Conservation (phyloP, 2,329 filamentous ascomycete species). For the Fusarium lyarnte region DNA sequence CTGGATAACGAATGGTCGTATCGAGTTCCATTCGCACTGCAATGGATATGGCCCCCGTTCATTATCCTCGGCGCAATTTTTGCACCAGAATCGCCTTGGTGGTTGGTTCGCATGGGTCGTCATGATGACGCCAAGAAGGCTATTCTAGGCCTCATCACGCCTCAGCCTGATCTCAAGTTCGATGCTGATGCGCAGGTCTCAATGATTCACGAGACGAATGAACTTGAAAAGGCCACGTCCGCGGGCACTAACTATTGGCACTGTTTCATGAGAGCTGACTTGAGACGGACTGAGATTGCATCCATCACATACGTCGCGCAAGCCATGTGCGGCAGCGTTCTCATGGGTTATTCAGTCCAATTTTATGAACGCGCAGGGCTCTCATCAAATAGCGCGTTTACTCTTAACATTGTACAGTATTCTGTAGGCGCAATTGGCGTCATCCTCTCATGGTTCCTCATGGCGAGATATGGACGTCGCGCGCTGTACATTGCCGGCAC, state of each 20-base stretch:
- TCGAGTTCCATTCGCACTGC: slow-evolving; percentile 58
- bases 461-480: slow-evolving; percentile 55
- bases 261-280: slow-evolving; percentile 58
- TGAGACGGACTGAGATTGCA: slow-evolving; percentile 57
- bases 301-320: slow-evolving; percentile 56
- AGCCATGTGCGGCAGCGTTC: slow-evolving; percentile 50
- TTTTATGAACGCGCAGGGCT: slow-evolving; percentile 57
- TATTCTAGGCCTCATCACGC: slow-evolving; percentile 40
- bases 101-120: slow-evolving; percentile 50
- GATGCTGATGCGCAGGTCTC: slow-evolving; percentile 38
- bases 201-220: slow-evolving; percentile 51
- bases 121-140: slow-evolving; percentile 30
- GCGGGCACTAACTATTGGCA: slow-evolving; percentile 57
- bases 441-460: slow-evolving; percentile 55
- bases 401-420: slow-evolving; percentile 53
- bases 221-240: slow-evolving; percentile 53
- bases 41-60: slow-evolving; percentile 59
- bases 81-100: slow-evolving; percentile 62
- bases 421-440: slow-evolving; percentile 57
- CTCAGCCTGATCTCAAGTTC: slow-evolving; percentile 25
- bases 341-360: slow-evolving; percentile 68
- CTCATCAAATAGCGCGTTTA: slow-evolving; percentile 47
- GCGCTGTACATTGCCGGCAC: slow-evolving; percentile 56
- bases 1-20: slow-evolving; percentile 56
- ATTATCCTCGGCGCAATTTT: slow-evolving; percentile 54